These are phyloP conservation scores for Daedalea quercina DNA, from an alignment of 768 basidiomycete genomes.

Conservation along the genomic window DNA sequence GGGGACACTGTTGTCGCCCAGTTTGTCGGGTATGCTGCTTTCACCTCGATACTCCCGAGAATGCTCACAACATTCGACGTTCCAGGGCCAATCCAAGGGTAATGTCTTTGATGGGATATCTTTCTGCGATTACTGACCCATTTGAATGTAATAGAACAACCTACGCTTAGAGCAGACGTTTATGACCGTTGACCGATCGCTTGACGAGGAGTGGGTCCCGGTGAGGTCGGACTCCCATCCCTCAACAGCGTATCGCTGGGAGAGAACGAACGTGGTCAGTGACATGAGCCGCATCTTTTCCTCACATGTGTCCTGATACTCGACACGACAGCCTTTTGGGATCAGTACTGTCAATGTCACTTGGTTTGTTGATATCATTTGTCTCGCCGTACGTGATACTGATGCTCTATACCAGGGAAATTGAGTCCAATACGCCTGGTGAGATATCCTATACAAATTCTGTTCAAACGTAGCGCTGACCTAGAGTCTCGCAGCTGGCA, in stretches of 20 bases:
- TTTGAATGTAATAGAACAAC: constrained; percentile 53
- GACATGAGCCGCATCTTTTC: background rate
- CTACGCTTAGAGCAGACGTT: constrained; percentile 69
- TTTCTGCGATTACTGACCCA: background rate
- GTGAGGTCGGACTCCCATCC: constrained; percentile 75
- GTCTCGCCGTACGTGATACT: background rate
- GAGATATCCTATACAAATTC: constrained; percentile 11
- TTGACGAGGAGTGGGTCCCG: constrained; percentile 42
- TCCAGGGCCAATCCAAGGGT: constrained; percentile 64
- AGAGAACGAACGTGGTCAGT: constrained; percentile 46
- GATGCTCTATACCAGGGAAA: constrained; percentile 38
- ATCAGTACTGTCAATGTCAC: constrained; percentile 60
- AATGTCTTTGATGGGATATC: background rate
- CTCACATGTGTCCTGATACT: background rate
- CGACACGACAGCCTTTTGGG: constrained; percentile 38
- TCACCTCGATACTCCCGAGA: no score
- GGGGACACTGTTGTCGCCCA: constrained; percentile 54
- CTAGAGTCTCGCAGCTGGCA: constrained; percentile 40
- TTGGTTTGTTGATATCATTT: constrained; percentile 38
- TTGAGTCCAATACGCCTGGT: constrained; percentile 56
- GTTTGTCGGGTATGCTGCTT: constrained; percentile 52
- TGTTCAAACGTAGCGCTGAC: background rate
- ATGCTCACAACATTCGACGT: no score
- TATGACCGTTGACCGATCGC: constrained; percentile 54
- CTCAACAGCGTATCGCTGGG: constrained; percentile 65